Base-by-base conservation (phyloP, 352 stramenopile species). In the Phytophthora aleatoria region DNA sequence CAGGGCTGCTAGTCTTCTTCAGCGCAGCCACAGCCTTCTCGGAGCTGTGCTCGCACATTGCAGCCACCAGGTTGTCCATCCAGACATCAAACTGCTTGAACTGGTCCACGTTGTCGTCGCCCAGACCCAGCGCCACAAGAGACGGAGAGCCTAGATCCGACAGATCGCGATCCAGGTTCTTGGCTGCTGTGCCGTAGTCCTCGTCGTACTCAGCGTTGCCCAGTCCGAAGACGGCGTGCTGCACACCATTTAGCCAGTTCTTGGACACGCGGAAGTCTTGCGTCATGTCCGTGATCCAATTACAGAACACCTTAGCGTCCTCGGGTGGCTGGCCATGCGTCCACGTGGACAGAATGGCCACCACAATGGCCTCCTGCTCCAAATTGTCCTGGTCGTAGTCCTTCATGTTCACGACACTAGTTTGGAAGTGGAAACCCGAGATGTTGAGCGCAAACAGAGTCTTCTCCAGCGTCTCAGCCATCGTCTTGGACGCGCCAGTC, bases 341-440 rank as follows among this genome's bases (percentile, higher is more conserved):
- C 87, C 87, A 97, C 20, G 90, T 97, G 20, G 89, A 94, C 62
- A 97, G 61, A 50, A 97, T 80, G 1, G 83, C 84, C 16, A 97
- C 78, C 42, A 96, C 85, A 41, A 96, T 84, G 26, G 66, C 45
- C 42, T 97, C 89, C 28, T 95, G 83, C 81, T 96, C 90, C 39
- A 97, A 66, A 62, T 97, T 95, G 73, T 97, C 89, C 57, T 93
- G 87, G 45, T 95, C 87, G 57, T 94, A 95, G 61, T 96, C 86
- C 58, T 94, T 92, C 81, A 94, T 91, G 76, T 65, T 92, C 56
- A 92, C 82, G n/a, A 95, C 79, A 31, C 75, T 91, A 20, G 80
- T 90, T 61, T 93, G 84, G 67, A 93, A 92, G 59, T 91, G 80
- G 69, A 94, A 91, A 42, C 85, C 85, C 0, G 82, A 67, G 9